Conservation (phyloP, 2,329 filamentous ascomycete species). For the Phyllosticta capitalensis region DNA sequence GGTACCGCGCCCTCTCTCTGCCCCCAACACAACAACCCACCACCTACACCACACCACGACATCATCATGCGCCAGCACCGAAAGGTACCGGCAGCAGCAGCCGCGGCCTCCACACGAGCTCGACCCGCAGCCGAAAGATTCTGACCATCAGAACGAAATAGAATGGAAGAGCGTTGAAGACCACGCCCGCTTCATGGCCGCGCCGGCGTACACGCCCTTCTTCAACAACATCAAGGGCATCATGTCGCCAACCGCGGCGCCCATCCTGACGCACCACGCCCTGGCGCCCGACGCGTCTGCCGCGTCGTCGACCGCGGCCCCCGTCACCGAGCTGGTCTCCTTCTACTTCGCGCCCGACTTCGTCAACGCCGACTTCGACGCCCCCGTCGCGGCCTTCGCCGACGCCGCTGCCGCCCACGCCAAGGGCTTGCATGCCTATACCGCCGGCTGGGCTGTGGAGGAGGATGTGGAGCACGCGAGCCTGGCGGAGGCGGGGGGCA, state of each 20-base stretch:
- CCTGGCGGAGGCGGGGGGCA: constrained; percentile 12
- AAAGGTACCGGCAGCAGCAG: not conserved
- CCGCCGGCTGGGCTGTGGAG: constrained; percentile 30
- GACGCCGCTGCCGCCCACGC: constrained; percentile 23
- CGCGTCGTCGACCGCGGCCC: constrained; percentile 27
- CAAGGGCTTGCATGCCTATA: constrained; percentile 18
- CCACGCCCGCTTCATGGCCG: constrained; percentile 33
- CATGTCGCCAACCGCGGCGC: constrained; percentile 19
- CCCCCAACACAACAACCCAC: not conserved
- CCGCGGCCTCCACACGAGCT: not conserved
- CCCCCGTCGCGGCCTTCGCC: constrained; percentile 31
- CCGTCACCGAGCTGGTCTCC: constrained; percentile 41
- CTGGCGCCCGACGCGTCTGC: constrained; percentile 18
- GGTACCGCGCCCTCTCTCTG: constrained; percentile 22
- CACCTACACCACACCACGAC: not conserved
- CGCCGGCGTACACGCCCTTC: constrained; percentile 31
- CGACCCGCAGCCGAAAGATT: not conserved
- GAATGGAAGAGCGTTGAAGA: constrained; percentile 34
- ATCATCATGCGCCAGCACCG: not conserved
- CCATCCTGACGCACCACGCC: constrained; percentile 25
- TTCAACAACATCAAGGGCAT: constrained; percentile 18
- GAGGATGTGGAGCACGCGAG: constrained; percentile 11
- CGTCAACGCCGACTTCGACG: constrained; percentile 21
- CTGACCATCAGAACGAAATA: constrained; percentile 14
- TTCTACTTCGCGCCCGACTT: constrained; percentile 33